A percentile compares a stretch with the other conserved stretches of the same genome.
phyloP scores from a whole-genome alignment of 495 filamentous ascomycete species.

The Aspergillus sclerotioniger region DNA sequence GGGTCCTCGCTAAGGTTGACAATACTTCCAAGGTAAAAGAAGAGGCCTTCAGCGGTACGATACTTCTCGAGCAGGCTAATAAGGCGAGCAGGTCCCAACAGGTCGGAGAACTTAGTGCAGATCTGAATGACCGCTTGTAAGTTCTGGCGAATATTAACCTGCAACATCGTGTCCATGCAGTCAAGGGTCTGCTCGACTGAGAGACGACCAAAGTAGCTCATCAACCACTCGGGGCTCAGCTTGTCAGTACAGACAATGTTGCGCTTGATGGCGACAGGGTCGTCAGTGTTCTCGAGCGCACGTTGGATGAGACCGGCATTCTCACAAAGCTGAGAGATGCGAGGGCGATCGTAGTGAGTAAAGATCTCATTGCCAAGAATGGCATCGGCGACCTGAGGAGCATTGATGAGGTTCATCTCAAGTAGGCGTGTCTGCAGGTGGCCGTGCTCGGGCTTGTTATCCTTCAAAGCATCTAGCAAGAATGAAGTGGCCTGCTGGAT shows the following conservation, averaged over 20 bases:
- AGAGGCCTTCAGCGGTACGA: constrained; percentile 92
- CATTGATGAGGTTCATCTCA: constrained; percentile 97
- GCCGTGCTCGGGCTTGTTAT: constrained; percentile 91
- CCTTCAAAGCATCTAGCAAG: constrained; percentile 88
- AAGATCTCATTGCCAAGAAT: constrained; percentile 98
- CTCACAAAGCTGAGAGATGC: constrained; percentile 88
- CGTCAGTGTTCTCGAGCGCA: constrained; percentile 92
- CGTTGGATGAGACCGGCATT: constrained; percentile 81
- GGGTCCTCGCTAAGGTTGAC: constrained; percentile 95
- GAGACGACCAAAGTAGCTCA: constrained; percentile 87
- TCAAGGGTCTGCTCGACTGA: constrained; percentile 94
- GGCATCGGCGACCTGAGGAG: constrained; percentile 94
- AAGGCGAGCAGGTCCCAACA: constrained; percentile 82
- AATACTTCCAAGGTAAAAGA: constrained; percentile 96
- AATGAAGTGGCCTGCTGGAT: constrained; percentile 96
- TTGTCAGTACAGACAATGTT: constrained; percentile 78
- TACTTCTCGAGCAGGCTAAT: constrained; percentile 97
- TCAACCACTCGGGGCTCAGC: constrained; percentile 84
- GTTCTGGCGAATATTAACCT: constrained; percentile 93
- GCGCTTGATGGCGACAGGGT: constrained; percentile 85
- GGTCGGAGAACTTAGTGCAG: constrained; percentile 96
- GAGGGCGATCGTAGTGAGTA: constrained; percentile 85
- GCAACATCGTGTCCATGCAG: constrained; percentile 93
- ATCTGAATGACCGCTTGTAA: constrained; percentile 91
- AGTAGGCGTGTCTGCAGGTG: constrained; percentile 89